Evolutionary conservation across 345 rosid species (phyloP).

Genomic region (Salix exigua): DNA sequence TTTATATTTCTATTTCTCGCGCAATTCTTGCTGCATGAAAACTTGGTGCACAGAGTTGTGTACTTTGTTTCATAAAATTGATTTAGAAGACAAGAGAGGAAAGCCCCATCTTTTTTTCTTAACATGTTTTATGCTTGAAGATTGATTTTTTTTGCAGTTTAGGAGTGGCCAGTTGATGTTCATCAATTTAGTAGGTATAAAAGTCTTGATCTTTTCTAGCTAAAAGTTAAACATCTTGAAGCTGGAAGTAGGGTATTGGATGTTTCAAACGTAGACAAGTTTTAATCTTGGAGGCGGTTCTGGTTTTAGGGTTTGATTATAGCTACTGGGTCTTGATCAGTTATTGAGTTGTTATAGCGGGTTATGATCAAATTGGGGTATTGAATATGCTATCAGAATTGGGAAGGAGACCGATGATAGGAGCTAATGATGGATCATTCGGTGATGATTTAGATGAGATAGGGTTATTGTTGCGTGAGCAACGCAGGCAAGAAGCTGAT

Average conservation of each 20-base stretch:
- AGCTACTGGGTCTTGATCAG: conserved; percentile 20
- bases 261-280: conserved; percentile 18
- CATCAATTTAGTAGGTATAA: conserved; percentile 12
- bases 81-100: background rate
- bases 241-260: conserved; percentile 29
- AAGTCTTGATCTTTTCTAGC: conserved; percentile 39
- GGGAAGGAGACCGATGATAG: conserved; percentile 58
- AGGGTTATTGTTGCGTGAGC: conserved; percentile 48
- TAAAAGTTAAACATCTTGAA: conserved; percentile 20
- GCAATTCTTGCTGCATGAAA: conserved; percentile 3
- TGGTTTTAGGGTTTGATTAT: conserved; percentile 21
- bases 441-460: conserved; percentile 78
- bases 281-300: conserved; percentile 23
- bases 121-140: conserved; percentile 7
- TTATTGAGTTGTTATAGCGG: conserved; percentile 17
- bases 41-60: conserved; percentile 11
- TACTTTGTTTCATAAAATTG: conserved; percentile 9
- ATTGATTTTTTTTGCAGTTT: conserved; percentile 13
- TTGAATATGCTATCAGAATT: conserved; percentile 58
- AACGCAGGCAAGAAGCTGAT: conserved; percentile 51
- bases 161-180: conserved; percentile 5
- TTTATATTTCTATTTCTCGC: background rate
- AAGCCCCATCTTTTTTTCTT: conserved; percentile 3
- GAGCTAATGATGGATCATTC: conserved; percentile 61
- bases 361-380: conserved; percentile 30